Percentiles rank a stretch among this genome's conserved stretches.
Evolutionary conservation across 1,284 basidiomycete species (phyloP).

Genomic region (Somion occarium): DNA sequence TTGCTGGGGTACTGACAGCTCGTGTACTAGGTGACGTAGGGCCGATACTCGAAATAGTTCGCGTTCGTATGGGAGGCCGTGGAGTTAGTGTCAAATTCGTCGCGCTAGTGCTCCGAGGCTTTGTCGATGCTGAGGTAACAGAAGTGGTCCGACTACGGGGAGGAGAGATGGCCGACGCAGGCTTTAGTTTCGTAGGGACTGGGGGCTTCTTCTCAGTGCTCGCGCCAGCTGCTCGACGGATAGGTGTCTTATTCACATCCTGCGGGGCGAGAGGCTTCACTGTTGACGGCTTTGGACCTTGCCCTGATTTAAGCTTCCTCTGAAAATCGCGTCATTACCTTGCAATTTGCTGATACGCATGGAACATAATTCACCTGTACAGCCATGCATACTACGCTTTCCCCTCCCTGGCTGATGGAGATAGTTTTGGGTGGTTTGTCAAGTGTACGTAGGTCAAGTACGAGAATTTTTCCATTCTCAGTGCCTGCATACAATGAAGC

Average conservation of each 20-base stretch:
- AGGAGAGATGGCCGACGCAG: constrained; percentile 12
- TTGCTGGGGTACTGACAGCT: background rate
- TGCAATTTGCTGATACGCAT: background rate
- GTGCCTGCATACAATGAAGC: constrained; percentile 61
- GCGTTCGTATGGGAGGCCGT: constrained; percentile 2
- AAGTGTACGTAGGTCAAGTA: constrained; percentile 57
- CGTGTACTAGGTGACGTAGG: background rate
- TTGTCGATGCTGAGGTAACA: background rate
- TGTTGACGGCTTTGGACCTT: constrained; percentile 13
- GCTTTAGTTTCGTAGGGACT: background rate
- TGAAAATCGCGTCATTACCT: constrained; percentile 9
- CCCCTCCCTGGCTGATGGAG: constrained; percentile 41
- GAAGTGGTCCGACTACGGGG: constrained; percentile 13
- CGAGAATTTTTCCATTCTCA: constrained; percentile 52
- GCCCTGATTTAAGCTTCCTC: constrained; percentile 24
- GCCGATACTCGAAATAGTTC: constrained; percentile 9
- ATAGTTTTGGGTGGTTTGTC: constrained; percentile 57
- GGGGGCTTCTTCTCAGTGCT: constrained; percentile 11
- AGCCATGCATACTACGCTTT: constrained; percentile 44
- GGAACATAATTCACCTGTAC: constrained; percentile 43
- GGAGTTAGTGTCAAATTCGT: background rate
- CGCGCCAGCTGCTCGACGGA: constrained; percentile 8
- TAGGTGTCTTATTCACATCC: constrained; percentile 20
- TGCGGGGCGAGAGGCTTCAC: constrained; percentile 21
- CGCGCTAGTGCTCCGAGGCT: background rate